A percentile compares a stretch with the other conserved stretches of the same genome.
Evolutionary conservation across 176 grass and related monocot genomes (phyloP).

Genomic region (Poa annua): DNA sequence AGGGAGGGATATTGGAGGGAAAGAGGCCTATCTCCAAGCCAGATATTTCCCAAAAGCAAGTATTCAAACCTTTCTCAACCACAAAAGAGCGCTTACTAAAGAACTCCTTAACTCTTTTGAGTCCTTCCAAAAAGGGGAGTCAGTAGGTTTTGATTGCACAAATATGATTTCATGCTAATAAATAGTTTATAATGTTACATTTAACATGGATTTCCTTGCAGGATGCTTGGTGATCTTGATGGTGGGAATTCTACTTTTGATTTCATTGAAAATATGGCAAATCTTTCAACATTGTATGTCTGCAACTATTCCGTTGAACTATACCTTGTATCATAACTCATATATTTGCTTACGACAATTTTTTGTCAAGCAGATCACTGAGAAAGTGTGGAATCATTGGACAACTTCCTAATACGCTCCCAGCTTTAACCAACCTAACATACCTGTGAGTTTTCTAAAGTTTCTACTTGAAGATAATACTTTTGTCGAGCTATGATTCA

Average conservation of each 20-base stretch:
- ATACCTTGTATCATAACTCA: not conserved
- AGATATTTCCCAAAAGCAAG: too few species aligned
- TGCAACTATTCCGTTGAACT: conserved; percentile 10
- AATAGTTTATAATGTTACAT: not conserved
- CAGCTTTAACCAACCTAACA: conserved; percentile 29
- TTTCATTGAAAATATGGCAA: conserved; percentile 46
- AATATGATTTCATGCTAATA: conserved; percentile 16
- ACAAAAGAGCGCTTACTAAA: too few species aligned
- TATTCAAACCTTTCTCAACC: too few species aligned
- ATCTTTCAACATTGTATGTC: conserved; percentile 47
- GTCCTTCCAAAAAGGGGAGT: too few species aligned
- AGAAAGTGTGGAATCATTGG: conserved; percentile 42
- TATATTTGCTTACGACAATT: not conserved
- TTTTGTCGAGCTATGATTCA: not conserved
- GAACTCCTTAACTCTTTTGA: too few species aligned
- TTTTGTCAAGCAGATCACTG: conserved; percentile 44
- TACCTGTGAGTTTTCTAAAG: conserved; percentile 45
- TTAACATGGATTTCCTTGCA: conserved; percentile 20
- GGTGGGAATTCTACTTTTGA: conserved; percentile 12
- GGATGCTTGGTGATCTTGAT: conserved; percentile 63
- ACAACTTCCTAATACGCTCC: not conserved
- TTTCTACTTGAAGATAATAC: not conserved
- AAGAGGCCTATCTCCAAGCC: too few species aligned
- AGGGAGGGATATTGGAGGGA: too few species aligned
- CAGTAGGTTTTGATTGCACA: too few species aligned